Conservation (phyloP, 169 alveolate genomes). For the Miamiensis avidus region DNA sequence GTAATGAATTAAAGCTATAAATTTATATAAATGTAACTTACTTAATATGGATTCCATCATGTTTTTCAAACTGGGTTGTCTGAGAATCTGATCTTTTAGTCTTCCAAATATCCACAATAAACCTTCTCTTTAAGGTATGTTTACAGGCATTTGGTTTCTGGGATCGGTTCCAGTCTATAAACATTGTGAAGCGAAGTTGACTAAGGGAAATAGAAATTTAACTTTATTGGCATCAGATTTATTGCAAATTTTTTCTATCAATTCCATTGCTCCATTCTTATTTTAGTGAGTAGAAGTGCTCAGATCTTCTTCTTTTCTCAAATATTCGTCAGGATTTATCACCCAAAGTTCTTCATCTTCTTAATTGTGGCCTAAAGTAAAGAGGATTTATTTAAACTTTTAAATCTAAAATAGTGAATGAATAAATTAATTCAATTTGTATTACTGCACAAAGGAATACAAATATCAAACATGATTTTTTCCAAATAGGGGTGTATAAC, state of each 20-base stretch:
- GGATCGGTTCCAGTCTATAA: constrained; percentile 24
- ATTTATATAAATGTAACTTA: too few relatives aligned
- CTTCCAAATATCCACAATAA: constrained; percentile 43
- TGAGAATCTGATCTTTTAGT: constrained; percentile 23
- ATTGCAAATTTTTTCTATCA: constrained; percentile 26
- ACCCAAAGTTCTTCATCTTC: constrained; percentile 42
- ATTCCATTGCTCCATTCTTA: constrained; percentile 40
- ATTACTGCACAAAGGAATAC: not conserved
- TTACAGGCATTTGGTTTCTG: constrained; percentile 15
- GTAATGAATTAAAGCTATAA: too few relatives aligned
- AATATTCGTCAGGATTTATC: constrained; percentile 52
- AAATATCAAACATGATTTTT: not conserved
- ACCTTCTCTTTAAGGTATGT: constrained; percentile 55
- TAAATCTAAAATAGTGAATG: too few relatives aligned
- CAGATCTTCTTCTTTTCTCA: constrained; percentile 50
- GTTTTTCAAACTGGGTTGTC: constrained; percentile 10
- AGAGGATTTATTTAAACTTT: too few relatives aligned
- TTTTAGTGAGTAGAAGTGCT: constrained; percentile 28
- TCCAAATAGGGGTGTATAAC: not conserved
- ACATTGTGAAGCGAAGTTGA: constrained; percentile 24
- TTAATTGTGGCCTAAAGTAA: not conserved
- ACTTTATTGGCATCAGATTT: not conserved
- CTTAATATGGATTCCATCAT: not conserved
- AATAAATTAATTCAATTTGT: too few relatives aligned
- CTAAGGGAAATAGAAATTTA: constrained; percentile 37